Percentiles rank a stretch among this genome's conserved stretches.
phyloP scores from a whole-genome alignment of 108 stramenopile species.

The Cyclostephanos tholiformis region DNA sequence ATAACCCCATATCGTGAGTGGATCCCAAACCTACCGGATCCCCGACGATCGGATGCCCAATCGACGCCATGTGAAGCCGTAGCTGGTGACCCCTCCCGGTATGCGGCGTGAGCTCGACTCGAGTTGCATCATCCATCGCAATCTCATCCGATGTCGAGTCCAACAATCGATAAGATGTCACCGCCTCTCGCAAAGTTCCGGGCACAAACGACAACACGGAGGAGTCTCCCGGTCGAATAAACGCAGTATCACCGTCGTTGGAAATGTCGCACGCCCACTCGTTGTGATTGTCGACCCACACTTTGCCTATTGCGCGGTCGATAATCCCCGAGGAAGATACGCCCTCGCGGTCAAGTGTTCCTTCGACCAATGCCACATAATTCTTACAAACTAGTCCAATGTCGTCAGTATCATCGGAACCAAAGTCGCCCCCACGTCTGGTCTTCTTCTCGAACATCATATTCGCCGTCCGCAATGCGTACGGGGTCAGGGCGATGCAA shows the following conservation, averaged over 20 bases:
- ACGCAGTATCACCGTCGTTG: conserved; percentile 26
- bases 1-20: not conserved
- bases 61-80: conserved; percentile 60
- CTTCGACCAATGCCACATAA: conserved; percentile 66
- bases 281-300: conserved; percentile 45
- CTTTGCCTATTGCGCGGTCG: conserved; percentile 55
- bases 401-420: not conserved
- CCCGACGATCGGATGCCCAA: conserved; percentile 67
- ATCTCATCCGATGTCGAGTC: conserved; percentile 5
- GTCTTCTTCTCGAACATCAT: conserved; percentile 59
- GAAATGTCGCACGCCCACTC: conserved; percentile 49
- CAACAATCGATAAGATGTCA: conserved; percentile 40
- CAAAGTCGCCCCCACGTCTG: not conserved
- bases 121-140: conserved; percentile 18
- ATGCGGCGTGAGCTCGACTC: conserved; percentile 51
- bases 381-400: conserved; percentile 41
- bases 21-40: conserved; percentile 18
- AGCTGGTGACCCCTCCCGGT: conserved; percentile 82
- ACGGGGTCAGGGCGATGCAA: conserved; percentile 53
- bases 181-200: conserved; percentile 48
- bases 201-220: conserved; percentile 27
- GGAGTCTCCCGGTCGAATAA: conserved; percentile 24
- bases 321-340: conserved; percentile 21
- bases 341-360: conserved; percentile 36
- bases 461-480: conserved; percentile 44